These are phyloP conservation scores for Apium graveolens DNA, from an alignment of 129 eudicot species.

Conservation along the genomic window DNA sequence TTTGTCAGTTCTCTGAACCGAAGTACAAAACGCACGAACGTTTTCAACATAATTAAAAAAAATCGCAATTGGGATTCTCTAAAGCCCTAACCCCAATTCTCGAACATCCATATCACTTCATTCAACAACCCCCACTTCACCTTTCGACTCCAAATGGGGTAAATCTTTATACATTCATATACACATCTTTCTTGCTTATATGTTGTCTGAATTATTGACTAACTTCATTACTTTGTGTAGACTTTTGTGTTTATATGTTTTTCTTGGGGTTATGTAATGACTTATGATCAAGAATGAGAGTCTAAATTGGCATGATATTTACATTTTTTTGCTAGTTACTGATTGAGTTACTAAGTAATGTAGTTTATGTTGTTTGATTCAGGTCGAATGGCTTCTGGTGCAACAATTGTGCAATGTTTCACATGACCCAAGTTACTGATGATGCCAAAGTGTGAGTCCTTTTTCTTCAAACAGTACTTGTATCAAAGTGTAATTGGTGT, in stretches of 20 bases:
- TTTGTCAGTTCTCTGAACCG: background rate
- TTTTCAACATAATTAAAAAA: no score
- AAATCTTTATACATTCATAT: background rate
- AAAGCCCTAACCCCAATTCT: background rate
- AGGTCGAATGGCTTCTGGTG: conserved; percentile 10
- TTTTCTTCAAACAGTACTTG: background rate
- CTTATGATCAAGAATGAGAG: no score
- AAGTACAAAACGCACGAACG: background rate
- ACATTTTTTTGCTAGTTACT: background rate
- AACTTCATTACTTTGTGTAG: background rate
- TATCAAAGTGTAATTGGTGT: background rate
- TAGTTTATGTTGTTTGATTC: background rate
- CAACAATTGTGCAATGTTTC: background rate
- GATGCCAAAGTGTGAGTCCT: background rate
- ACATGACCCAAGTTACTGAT: background rate
- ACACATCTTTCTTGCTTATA: background rate
- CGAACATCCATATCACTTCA: background rate
- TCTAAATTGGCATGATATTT: no score
- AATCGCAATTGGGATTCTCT: background rate
- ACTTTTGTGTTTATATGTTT: background rate
- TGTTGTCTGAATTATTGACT: background rate
- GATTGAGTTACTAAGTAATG: background rate
- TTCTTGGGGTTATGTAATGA: background rate
- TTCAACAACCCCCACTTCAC: background rate
- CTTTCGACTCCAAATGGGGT: background rate